These are phyloP conservation scores for Polyporus arcularius DNA, from an alignment of 768 basidiomycete genomes.

Conservation along the genomic window DNA sequence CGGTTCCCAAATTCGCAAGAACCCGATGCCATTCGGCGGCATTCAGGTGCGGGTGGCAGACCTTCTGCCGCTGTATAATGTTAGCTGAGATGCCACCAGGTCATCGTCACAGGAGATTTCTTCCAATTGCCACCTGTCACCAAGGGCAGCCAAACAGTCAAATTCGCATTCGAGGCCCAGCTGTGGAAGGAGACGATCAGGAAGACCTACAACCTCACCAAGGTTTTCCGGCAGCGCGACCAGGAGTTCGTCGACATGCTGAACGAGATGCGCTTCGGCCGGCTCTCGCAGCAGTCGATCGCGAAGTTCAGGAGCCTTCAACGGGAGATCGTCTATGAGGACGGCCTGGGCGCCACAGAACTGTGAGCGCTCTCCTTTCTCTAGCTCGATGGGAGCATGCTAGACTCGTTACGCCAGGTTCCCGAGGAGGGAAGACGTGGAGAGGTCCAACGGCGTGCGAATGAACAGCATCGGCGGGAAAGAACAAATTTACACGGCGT, in stretches of 20 bases:
- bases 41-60: conserved; percentile 66
- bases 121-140: conserved; percentile 95
- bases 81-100: conserved; percentile 37
- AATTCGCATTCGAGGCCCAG: conserved; percentile 91
- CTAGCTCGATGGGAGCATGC: background rate
- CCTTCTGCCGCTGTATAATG: background rate
- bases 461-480: conserved; percentile 62
- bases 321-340: conserved; percentile 70
- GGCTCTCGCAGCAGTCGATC: conserved; percentile 64
- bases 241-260: conserved; percentile 93
- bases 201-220: conserved; percentile 88
- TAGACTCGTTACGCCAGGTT: conserved; percentile 52
- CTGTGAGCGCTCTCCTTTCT: conserved; percentile 51
- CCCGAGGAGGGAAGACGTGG: conserved; percentile 90
- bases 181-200: conserved; percentile 74
- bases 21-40: conserved; percentile 81
- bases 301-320: conserved; percentile 68
- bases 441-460: conserved; percentile 73
- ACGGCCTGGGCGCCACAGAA: conserved; percentile 88
- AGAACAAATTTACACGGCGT: conserved; percentile 51
- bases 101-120: conserved; percentile 95
- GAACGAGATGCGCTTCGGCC: conserved; percentile 97
- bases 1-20: conserved; percentile 63
- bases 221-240: conserved; percentile 87
- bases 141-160: conserved; percentile 56